Conservation (phyloP, 169 alveolate genomes). For the Condylostoma magnum region DNA sequence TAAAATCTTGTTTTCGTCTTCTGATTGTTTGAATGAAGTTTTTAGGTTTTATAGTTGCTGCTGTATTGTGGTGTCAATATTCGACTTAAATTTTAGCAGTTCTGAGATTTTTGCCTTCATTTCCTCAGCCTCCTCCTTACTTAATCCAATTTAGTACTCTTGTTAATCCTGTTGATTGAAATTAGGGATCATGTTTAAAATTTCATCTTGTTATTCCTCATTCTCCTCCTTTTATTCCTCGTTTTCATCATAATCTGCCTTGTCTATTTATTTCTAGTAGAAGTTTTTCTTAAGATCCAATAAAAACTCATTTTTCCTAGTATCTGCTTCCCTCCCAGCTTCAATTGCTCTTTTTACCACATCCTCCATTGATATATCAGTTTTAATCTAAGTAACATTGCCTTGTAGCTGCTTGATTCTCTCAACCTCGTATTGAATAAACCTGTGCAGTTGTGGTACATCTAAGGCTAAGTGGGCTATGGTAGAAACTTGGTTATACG, state of each 20-base stretch:
- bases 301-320: not conserved
- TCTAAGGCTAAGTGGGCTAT: not conserved
- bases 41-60: no score
- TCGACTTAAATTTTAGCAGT: no score
- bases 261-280: no score
- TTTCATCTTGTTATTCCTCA: not conserved
- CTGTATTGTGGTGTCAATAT: no score
- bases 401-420: not conserved
- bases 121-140: not conserved
- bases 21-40: not conserved
- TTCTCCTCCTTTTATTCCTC: not conserved
- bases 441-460: not conserved
- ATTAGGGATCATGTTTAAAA: not conserved
- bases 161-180: not conserved
- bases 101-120: no score
- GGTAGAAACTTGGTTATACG: not conserved
- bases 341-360: not conserved
- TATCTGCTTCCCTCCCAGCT: not conserved
- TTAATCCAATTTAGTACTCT: not conserved
- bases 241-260: not conserved
- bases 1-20: not conserved
- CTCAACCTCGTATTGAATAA: not conserved
- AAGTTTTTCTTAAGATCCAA: no score
- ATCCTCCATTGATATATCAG: not conserved
- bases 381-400: slow-evolving; percentile 3